Evolutionary conservation across 2,329 filamentous ascomycete species (phyloP).

Genomic region (Cladosporium colombiae): DNA sequence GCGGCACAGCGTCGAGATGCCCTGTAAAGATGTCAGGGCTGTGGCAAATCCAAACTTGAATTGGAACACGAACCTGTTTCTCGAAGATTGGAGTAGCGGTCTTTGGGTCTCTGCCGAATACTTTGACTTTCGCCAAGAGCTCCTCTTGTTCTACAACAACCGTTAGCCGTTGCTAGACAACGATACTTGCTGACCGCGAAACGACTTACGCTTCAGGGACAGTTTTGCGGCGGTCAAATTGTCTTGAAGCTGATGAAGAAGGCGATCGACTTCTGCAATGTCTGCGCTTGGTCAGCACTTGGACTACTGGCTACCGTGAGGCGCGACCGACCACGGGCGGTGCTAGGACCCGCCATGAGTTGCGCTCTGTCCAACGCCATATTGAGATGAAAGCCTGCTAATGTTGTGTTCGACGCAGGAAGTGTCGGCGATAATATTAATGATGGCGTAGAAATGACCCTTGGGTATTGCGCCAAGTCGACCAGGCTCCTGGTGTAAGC

Average conservation of each 20-base stretch:
- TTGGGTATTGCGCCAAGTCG: neutral
- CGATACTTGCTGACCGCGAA: neutral
- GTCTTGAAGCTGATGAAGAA: conserved; percentile 32
- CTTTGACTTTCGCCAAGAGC: conserved; percentile 66
- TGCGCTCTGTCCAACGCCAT: neutral
- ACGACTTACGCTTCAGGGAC: conserved; percentile 31
- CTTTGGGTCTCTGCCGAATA: conserved; percentile 70
- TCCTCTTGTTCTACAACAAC: conserved; percentile 59
- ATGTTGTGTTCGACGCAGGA: neutral
- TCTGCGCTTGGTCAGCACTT: conserved; percentile 19
- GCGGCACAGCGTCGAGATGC: conserved; percentile 65
- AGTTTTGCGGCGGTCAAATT: conserved; percentile 32
- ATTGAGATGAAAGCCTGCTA: neutral
- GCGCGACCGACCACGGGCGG: neutral
- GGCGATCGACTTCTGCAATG: conserved; percentile 31
- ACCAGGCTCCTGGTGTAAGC: neutral
- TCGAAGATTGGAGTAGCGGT: conserved; percentile 83
- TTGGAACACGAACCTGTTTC: conserved; percentile 57
- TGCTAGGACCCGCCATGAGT: neutral
- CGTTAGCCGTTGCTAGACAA: neutral
- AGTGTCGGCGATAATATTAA: neutral
- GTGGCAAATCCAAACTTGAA: neutral
- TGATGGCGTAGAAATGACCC: neutral
- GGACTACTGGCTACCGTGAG: neutral
- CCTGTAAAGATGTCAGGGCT: conserved; percentile 52